Percentiles rank a stretch among this genome's conserved stretches.
These are phyloP conservation scores for Allantophomopsis lycopodina DNA, from an alignment of 2,329 filamentous ascomycete genomes.

Conservation along the genomic window DNA sequence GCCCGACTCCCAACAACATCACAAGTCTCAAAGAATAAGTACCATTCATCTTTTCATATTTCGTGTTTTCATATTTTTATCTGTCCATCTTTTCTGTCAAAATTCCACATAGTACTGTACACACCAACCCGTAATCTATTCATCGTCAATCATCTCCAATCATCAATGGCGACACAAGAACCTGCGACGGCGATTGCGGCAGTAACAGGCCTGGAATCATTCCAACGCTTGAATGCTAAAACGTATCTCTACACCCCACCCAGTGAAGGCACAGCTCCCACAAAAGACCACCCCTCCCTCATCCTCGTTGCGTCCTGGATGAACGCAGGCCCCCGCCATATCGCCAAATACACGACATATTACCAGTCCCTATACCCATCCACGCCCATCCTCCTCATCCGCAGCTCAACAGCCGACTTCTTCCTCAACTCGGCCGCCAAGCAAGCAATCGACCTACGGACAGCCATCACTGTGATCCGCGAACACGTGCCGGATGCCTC, in stretches of 20 bases:
- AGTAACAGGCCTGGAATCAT: background rate
- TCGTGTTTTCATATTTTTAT: no score
- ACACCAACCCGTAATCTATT: no score
- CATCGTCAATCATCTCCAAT: no score
- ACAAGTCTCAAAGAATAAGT: no score
- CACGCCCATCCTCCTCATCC: background rate
- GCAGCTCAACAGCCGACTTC: background rate
- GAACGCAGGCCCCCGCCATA: slow-evolving; percentile 1
- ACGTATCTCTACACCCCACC: background rate
- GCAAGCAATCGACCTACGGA: background rate
- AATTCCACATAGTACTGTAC: no score
- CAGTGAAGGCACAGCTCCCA: background rate
- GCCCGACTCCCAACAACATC: no score
- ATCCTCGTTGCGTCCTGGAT: slow-evolving; percentile 1
- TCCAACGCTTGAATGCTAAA: background rate
- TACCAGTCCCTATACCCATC: background rate
- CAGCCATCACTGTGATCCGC: background rate
- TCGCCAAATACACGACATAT: background rate
- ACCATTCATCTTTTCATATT: no score
- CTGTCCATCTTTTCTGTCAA: no score
- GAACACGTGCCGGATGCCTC: background rate
- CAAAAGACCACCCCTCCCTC: slow-evolving; percentile 1
- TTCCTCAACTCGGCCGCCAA: background rate
- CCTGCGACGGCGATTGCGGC: no score
- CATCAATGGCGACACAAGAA: no score